These are phyloP conservation scores for Diaporthe aspalathi DNA, from an alignment of 2,329 filamentous ascomycete genomes.

Conservation along the genomic window DNA sequence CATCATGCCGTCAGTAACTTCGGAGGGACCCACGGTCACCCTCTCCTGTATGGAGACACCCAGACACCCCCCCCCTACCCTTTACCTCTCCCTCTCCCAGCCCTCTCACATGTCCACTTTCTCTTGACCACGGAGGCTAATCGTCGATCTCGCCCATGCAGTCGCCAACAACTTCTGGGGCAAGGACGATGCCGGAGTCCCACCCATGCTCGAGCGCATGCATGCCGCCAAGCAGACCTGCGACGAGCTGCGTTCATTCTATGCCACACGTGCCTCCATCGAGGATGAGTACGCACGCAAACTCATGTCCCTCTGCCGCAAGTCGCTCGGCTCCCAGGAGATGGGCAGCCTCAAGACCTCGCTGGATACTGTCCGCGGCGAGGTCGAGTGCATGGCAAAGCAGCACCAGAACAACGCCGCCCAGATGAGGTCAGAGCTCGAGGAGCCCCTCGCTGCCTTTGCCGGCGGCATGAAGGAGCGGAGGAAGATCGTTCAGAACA, in stretches of 20 bases:
- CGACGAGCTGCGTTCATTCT: constrained; percentile 94
- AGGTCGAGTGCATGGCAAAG: constrained; percentile 94
- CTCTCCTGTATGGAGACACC: constrained; percentile 38
- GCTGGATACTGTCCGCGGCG: constrained; percentile 86
- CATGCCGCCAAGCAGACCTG: constrained; percentile 92
- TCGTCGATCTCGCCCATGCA: constrained; percentile 50
- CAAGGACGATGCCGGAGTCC: constrained; percentile 96
- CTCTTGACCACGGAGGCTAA: constrained; percentile 28
- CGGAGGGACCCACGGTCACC: constrained; percentile 39
- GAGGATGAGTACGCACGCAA: constrained; percentile 98
- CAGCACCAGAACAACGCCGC: constrained; percentile 88
- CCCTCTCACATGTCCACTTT: constrained; percentile 18
- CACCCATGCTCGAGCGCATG: constrained; percentile 93
- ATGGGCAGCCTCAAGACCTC: constrained; percentile 84
- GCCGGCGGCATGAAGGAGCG: constrained; percentile 95
- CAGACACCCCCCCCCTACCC: no score
- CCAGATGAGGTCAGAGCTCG: constrained; percentile 96
- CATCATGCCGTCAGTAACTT: constrained; percentile 39
- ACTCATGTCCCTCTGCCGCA: constrained; percentile 84
- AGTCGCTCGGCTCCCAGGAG: constrained; percentile 89
- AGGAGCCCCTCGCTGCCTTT: constrained; percentile 93
- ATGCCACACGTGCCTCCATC: constrained; percentile 88
- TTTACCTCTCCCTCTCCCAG: constrained; percentile 22
- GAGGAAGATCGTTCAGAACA: constrained; percentile 93
- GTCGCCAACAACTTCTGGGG: constrained; percentile 99